Evolutionary conservation across 495 filamentous ascomycete species (phyloP), one percentile per base, ranked within the genome.

Genomic region (Sabuloglossum arenarium): DNA sequence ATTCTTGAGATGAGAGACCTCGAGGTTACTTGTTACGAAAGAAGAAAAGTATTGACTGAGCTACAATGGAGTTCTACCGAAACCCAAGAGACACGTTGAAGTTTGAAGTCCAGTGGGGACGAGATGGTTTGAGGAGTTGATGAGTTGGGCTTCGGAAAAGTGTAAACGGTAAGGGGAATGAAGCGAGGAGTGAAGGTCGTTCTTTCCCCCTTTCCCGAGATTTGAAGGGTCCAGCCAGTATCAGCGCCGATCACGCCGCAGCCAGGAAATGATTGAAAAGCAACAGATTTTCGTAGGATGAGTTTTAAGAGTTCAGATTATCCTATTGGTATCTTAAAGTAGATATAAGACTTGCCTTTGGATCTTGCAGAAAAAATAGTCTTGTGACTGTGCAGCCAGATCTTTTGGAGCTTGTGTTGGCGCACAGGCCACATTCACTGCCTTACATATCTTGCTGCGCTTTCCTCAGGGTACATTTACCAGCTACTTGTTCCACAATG

Each of bases 1-100:
- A 80, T 80, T 43, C 66, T 64, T 73, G 69, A 58, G 59, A 56
- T 45, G 59, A 61, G 46, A 56, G 63, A 31, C 23, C 23, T 51
- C 24, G 47, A 30, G 24, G 47, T 51, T 11, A 5, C 24, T 51
- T 5, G 28, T 51, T 51, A 14, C 28, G 47, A 51, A n/a, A n/a
- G 47, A 47, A 9, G 3, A 43, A 43, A 23, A 43, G 16, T 21
- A 23, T 43, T 12, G 39, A 23, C 39, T 43, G n/a, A 10, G 39
- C 5, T 43, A 23, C 16, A 39, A 21, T 21, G 19, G 16, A 43
- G 19, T 21, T 21, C 12, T 19, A 43, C 12, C n/a, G n/a, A 43
- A 21, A 43, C 21, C 39, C n/a, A 43, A 43, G 39, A 23, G 39
- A 23, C 21, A 14, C 34, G 9, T 23, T 43, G 39, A 43, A 19